Percentiles rank a stretch among this genome's conserved stretches.
Evolutionary conservation across 257 asterid genomes (phyloP).

Genomic region (Lithospermum erythrorhizon): DNA sequence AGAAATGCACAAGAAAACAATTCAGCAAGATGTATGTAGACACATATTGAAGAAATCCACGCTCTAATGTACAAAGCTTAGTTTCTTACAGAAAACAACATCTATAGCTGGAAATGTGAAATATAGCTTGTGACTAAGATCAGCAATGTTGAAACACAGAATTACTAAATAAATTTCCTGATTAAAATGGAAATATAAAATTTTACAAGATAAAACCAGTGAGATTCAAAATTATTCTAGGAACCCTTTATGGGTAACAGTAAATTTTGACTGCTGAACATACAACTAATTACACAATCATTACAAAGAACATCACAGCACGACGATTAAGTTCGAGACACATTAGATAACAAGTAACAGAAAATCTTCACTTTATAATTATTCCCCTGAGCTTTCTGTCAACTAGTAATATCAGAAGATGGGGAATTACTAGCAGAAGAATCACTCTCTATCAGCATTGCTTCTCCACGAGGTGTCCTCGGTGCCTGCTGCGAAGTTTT

Average conservation of each 20-base stretch:
- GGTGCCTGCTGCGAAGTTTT: constrained; percentile 21
- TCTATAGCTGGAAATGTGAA: background rate
- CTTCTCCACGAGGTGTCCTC: constrained; percentile 15
- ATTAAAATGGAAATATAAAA: background rate
- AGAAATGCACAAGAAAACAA: too few relatives aligned
- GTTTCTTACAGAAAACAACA: background rate
- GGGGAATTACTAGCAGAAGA: constrained; percentile 19
- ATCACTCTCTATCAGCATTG: constrained; percentile 16
- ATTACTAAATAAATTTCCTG: too few relatives aligned
- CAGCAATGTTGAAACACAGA: background rate
- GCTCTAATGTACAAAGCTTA: too few relatives aligned
- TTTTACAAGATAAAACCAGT: background rate
- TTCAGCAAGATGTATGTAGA: too few relatives aligned
- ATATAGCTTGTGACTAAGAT: background rate
- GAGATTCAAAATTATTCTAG: too few relatives aligned
- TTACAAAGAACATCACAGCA: background rate
- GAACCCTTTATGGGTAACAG: background rate
- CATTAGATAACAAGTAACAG: background rate
- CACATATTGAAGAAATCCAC: too few relatives aligned
- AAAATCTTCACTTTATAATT: background rate
- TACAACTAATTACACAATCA: background rate
- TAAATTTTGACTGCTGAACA: background rate
- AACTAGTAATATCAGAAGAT: constrained; percentile 4
- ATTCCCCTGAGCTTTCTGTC: background rate
- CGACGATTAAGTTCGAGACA: background rate